Conservation (phyloP, 2,329 filamentous ascomycete species). For the Fusarium chuoi region DNA sequence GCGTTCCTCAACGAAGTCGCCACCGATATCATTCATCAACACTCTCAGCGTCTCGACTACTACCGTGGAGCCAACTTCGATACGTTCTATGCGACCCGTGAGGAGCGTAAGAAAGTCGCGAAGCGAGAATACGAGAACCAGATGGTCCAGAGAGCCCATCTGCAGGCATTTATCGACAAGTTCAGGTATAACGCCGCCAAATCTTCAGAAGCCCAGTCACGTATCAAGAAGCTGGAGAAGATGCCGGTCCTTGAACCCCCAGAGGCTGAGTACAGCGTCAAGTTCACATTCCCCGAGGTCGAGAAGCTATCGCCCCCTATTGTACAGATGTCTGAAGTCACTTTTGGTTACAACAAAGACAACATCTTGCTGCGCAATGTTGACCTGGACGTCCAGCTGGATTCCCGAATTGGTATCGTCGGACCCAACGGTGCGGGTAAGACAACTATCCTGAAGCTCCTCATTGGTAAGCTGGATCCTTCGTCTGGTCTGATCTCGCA, state of each 20-base stretch:
- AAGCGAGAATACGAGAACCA: constrained; percentile 99
- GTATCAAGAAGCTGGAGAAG: constrained; percentile 98
- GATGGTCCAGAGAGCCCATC: constrained; percentile 90
- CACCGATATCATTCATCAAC: constrained; percentile 99
- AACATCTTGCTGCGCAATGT: constrained; percentile 85
- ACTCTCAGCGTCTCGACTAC: constrained; percentile 97
- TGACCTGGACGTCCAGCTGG: constrained; percentile 95
- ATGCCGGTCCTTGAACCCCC: constrained; percentile 93
- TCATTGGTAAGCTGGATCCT: constrained; percentile 85
- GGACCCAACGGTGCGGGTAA: constrained; percentile 99
- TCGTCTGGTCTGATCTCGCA: constrained; percentile 85
- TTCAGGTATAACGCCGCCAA: constrained; percentile 99
- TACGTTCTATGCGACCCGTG: constrained; percentile 95
- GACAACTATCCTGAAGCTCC: constrained; percentile 97
- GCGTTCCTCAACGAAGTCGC: constrained; percentile 98
- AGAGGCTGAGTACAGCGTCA: constrained; percentile 93
- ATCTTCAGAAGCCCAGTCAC: constrained; percentile 96
- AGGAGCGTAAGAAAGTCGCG: constrained; percentile 95
- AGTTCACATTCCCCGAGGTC: constrained; percentile 97
- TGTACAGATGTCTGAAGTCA: constrained; percentile 94
- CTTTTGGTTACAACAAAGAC: constrained; percentile 87
- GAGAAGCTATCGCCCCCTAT: constrained; percentile 98
- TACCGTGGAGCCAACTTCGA: constrained; percentile 98
- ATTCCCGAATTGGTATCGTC: constrained; percentile 98
- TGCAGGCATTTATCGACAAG: constrained; percentile 99